These are phyloP conservation scores for Carex kokanica DNA, from an alignment of 176 grass and related monocot genomes.

Conservation along the genomic window DNA sequence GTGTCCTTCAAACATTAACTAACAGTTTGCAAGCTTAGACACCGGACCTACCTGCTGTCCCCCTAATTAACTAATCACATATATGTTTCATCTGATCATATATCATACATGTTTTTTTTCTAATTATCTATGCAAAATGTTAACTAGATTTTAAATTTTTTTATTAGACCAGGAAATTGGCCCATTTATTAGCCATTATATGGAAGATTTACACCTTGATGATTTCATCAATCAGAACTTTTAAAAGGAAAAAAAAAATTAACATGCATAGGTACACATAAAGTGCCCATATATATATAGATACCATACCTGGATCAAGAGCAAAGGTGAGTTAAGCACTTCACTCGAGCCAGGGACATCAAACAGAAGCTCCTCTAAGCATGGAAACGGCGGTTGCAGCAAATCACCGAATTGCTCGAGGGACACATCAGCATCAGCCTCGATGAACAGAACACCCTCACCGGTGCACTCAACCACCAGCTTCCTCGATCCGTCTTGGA, in stretches of 20 bases:
- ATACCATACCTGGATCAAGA: constrained; percentile 59
- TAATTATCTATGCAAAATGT: neutral
- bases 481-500: constrained; percentile 39
- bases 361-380: constrained; percentile 60
- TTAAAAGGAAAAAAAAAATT: neutral
- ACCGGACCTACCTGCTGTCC: neutral
- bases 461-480: constrained; percentile 82
- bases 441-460: constrained; percentile 72
- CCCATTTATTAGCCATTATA: neutral
- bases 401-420: constrained; percentile 68
- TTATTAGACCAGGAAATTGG: neutral
- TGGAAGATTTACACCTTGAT: neutral
- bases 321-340: constrained; percentile 48
- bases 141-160: neutral
- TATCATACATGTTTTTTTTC: neutral
- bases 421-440: constrained; percentile 59
- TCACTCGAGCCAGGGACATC: constrained; percentile 53
- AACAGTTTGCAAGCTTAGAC: too few species aligned
- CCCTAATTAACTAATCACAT: too few species aligned
- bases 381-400: constrained; percentile 67
- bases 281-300: neutral
- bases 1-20: neutral
- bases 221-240: neutral
- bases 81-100: neutral
- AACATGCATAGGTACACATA: neutral